These are phyloP conservation scores for Plasmodium reichenowi DNA, from an alignment of 169 alveolate species.

Conservation along the genomic window DNA sequence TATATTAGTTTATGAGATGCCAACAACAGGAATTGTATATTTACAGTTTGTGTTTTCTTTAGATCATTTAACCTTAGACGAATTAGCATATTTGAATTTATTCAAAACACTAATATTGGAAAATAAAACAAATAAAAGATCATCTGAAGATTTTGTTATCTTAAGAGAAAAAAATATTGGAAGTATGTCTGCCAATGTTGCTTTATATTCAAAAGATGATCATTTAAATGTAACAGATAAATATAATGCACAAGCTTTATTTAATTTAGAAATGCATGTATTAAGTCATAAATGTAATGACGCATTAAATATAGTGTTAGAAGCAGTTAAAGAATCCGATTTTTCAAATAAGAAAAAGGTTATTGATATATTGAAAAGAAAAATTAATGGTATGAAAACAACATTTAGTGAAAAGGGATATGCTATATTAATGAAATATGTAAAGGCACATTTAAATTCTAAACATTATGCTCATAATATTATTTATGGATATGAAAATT, in stretches of 20 bases:
- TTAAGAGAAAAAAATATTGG: constrained; percentile 81
- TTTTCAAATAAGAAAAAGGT: constrained; percentile 81
- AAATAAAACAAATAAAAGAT: constrained; percentile 79
- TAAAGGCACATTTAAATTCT: constrained; percentile 77
- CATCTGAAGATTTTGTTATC: constrained; percentile 83
- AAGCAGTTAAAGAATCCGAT: constrained; percentile 78
- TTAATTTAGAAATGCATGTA: constrained; percentile 80
- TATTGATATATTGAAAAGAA: constrained; percentile 81
- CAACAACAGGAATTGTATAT: constrained; percentile 85
- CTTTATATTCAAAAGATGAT: constrained; percentile 77
- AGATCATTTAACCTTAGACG: constrained; percentile 82
- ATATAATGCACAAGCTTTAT: constrained; percentile 80
- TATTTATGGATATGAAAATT: constrained; percentile 81
- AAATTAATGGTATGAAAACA: constrained; percentile 77
- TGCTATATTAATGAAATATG: constrained; percentile 73
- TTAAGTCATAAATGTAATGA: constrained; percentile 79
- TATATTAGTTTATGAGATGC: constrained; percentile 81
- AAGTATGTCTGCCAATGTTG: constrained; percentile 71
- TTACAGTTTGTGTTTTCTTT: constrained; percentile 81
- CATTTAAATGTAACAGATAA: constrained; percentile 74
- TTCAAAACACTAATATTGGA: constrained; percentile 81
- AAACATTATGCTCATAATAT: constrained; percentile 80
- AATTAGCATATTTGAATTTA: constrained; percentile 78
- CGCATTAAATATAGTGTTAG: constrained; percentile 80
- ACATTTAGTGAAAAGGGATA: constrained; percentile 75